phyloP scores from a whole-genome alignment of 306 rosid genomes.

The Sindora glabra region DNA sequence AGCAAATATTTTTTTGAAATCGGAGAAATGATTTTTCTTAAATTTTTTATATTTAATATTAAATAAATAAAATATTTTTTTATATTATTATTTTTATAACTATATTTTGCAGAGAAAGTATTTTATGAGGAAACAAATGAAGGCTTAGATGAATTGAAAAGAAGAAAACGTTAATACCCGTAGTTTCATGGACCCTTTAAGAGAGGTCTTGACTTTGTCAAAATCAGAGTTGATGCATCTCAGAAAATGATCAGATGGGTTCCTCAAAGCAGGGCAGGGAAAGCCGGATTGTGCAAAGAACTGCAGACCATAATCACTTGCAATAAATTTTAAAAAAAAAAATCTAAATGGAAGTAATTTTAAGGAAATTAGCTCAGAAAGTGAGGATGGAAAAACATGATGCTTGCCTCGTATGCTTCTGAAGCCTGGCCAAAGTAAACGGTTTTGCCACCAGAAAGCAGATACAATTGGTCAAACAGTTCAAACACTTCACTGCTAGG shows the following conservation, averaged over 20 bases:
- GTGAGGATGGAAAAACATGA: no score
- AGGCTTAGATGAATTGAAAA: background rate
- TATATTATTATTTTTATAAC: no score
- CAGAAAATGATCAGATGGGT: constrained; percentile 96
- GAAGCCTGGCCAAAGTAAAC: constrained; percentile 89
- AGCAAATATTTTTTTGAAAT: no score
- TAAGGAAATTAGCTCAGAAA: no score
- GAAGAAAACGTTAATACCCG: constrained; percentile 38
- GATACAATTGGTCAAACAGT: constrained; percentile 77
- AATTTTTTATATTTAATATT: no score
- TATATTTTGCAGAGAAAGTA: no score
- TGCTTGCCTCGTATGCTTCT: constrained; percentile 81
- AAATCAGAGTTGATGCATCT: constrained; percentile 90
- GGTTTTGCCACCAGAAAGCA: constrained; percentile 94
- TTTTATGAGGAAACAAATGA: background rate
- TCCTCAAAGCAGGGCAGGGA: constrained; percentile 97
- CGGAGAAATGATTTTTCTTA: no score
- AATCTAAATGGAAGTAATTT: no score
- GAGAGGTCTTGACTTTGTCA: constrained; percentile 82
- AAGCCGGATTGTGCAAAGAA: constrained; percentile 96
- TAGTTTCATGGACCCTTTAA: constrained; percentile 88
- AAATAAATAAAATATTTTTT: no score
- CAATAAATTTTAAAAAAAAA: no score
- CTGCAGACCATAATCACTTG: constrained; percentile 27
- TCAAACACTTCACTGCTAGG: constrained; percentile 99